Evolutionary conservation across 2,329 filamentous ascomycete genomes (phyloP), one percentile per base, ranked within the genome.

Genomic region (Aspergillus fijiensis): DNA sequence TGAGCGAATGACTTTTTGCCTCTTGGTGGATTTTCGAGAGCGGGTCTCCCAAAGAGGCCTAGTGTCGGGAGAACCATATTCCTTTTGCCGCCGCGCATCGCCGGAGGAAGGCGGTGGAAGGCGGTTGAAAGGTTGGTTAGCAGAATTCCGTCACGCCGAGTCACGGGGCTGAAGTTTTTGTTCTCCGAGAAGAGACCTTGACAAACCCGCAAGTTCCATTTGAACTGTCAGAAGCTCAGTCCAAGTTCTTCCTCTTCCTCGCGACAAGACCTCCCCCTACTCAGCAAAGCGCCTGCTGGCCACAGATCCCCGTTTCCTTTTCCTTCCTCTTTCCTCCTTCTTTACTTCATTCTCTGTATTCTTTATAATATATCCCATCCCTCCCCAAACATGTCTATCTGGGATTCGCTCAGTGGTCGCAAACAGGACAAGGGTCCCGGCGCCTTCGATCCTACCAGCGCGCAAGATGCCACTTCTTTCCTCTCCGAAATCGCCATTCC

Each of bases 391-490:
- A 85, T 85, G 83, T 79, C 81, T 58, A 79, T 85, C 69, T 86
- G 84, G 86, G 86, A 88, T 71, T 80, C 82, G 19, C 78, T 89
- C 70, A 84, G 84, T 45, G 86, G 86, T 63, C 83, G 82, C 70
- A 87, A 86, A 74, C 79, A 74, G 70, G 78, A 80, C 69, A 84
- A 84, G 75, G 78, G 80, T 61, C 78, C 85, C 60, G 77, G 82
- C 57, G 76, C 83, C 66, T 93, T 91, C 78, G 88, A 93, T 76
- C 86, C 91, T 48, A 83, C 86, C 67, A 84, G 87, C 70, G 87
- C 87, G 57, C 88, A 90, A 77, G 92, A 94, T 78, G 90, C 95
- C 70, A 89, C 91, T 71, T 89, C 91, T 59, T 97, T 99, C 79
- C 86, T 98, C 61, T 88, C 87, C 72, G 85, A 82, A 70, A 87